Percentiles rank a stretch among this genome's conserved stretches.
Evolutionary conservation across 2,329 filamentous ascomycete species (phyloP).

Genomic region (Dactylellina leptospora): DNA sequence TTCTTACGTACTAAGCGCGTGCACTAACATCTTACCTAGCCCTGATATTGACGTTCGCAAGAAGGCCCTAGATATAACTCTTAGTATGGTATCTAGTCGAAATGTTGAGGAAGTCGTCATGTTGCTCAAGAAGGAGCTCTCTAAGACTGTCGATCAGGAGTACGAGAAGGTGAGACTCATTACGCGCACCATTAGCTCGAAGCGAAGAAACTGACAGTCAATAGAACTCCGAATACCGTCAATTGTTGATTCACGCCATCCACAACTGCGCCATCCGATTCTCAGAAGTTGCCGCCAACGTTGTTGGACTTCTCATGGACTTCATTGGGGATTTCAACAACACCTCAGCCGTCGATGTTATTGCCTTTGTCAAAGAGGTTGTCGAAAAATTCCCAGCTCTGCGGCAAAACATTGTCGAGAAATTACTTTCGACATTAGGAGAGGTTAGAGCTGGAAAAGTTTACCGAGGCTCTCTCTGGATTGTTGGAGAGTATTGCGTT

Average conservation of each 20-base stretch:
- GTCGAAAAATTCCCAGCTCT: constrained; percentile 97
- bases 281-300: constrained; percentile 95
- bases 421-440: constrained; percentile 85
- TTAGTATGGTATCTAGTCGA: constrained; percentile 99
- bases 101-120: constrained; percentile 98
- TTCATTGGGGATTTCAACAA: constrained; percentile 99
- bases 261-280: constrained; percentile 99
- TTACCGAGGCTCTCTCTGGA: constrained; percentile 95
- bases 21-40: constrained; percentile 63
- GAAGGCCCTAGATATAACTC: constrained; percentile 86
- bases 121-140: constrained; percentile 93
- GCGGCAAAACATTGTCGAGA: constrained; percentile 83
- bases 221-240: constrained; percentile 87
- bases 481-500: constrained; percentile 94
- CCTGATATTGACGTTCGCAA: constrained; percentile 94
- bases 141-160: constrained; percentile 97
- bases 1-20: neutral
- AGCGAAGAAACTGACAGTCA: too few species aligned
- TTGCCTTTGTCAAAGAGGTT: constrained; percentile 98
- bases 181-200: too few species aligned
- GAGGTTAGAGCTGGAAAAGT: constrained; percentile 97
- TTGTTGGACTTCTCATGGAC: constrained; percentile 97
- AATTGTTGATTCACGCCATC: constrained; percentile 94
- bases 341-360: constrained; percentile 93
- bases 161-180: constrained; percentile 77